These are phyloP conservation scores for Iodosphaeria phyllophila DNA, from an alignment of 2,329 filamentous ascomycete species.

Conservation along the genomic window DNA sequence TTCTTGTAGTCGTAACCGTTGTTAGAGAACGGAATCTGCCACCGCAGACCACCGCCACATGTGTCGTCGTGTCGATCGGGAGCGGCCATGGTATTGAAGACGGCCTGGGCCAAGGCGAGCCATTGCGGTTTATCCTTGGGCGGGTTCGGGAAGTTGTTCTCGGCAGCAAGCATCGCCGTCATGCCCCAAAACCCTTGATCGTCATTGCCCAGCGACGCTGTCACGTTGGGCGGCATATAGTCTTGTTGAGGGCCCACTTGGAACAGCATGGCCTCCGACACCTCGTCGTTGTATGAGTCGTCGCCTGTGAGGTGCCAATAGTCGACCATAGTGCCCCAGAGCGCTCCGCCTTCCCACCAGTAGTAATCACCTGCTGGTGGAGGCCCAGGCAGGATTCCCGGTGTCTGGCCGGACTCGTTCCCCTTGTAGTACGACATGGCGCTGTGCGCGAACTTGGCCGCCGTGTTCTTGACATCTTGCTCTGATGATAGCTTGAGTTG, in stretches of 20 bases:
- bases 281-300: conserved; percentile 27
- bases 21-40: conserved; percentile 48
- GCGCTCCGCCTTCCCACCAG: conserved; percentile 16
- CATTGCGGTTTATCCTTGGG: conserved; percentile 31
- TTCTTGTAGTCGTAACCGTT: conserved; percentile 25
- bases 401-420: conserved; percentile 13
- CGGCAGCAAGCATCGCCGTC: conserved; percentile 41
- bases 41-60: conserved; percentile 44
- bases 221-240: conserved; percentile 27
- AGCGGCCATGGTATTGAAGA: conserved; percentile 42
- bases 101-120: conserved; percentile 44
- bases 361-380: conserved; percentile 15
- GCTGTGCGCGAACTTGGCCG: conserved; percentile 12
- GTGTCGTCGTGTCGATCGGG: conserved; percentile 35
- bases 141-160: conserved; percentile 40
- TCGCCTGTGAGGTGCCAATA: conserved; percentile 35
- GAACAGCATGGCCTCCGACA: conserved; percentile 23
- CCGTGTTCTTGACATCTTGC: conserved; percentile 34
- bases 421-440: conserved; percentile 15
- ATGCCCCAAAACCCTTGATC: conserved; percentile 48
- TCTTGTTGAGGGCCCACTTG: conserved; percentile 25
- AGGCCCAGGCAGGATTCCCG: conserved; percentile 14
- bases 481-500: too few species aligned
- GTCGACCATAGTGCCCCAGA: conserved; percentile 16
- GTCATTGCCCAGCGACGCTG: conserved; percentile 27